Conservation (phyloP, 176 grass and related monocot species). For the Paspalum notatum region DNA sequence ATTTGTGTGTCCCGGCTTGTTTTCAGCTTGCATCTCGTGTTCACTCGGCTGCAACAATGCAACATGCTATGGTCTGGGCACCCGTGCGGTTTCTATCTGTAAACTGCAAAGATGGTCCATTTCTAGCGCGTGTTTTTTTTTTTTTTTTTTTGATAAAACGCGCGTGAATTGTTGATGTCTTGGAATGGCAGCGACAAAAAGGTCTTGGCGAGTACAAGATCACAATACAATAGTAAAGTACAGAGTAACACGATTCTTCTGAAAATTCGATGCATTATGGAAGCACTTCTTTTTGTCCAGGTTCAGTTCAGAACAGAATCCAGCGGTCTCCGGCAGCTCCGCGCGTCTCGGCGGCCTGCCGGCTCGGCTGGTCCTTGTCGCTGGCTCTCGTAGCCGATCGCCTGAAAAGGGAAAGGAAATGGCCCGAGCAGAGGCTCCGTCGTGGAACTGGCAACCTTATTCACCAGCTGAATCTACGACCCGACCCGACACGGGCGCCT, state of each 20-base stretch:
- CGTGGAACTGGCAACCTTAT: not conserved
- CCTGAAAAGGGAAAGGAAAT: constrained; percentile 28
- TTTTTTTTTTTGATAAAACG: too few relatives aligned
- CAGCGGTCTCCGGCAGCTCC: not conserved
- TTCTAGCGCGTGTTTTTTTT: too few relatives aligned
- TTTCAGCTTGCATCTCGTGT: not conserved
- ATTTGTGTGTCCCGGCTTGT: not conserved
- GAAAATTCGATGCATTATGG: not conserved
- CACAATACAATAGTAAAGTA: too few relatives aligned
- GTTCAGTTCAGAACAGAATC: not conserved
- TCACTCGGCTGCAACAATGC: not conserved
- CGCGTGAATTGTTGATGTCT: too few relatives aligned
- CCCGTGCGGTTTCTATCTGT: not conserved
- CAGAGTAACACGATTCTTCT: not conserved
- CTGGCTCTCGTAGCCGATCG: not conserved
- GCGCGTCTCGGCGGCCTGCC: not conserved
- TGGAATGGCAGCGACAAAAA: too few relatives aligned
- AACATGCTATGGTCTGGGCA: too few relatives aligned
- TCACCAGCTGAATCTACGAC: too few relatives aligned
- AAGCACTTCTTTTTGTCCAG: not conserved
- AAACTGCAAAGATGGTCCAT: not conserved
- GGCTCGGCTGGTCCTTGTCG: not conserved
- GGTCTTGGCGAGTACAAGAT: too few relatives aligned
- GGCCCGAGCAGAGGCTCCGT: too few relatives aligned
- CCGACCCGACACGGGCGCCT: not conserved